Base-by-base conservation (phyloP, 371 early-diverging fungal genomes). In the Blakeslea trispora region DNA sequence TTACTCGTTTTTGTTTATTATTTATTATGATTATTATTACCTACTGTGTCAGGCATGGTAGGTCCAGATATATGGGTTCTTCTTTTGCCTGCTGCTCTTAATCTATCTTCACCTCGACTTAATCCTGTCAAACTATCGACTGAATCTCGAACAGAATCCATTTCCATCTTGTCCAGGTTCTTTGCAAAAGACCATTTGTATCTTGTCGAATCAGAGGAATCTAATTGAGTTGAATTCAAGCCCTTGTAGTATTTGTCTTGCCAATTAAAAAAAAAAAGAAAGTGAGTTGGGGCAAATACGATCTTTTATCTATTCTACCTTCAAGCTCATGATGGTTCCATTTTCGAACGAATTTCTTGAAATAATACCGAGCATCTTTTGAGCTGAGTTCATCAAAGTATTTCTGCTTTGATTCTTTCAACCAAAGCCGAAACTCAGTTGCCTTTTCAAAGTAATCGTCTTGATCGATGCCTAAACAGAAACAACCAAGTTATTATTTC, bases 381-480 rank as follows among this genome's bases (percentile, higher is more conserved):
- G 88, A 77, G 7, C 69, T 65, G 51, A 95, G 59, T 40, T 92
- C 92, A 53, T 84, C 84, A 71, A 93, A 86, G 62, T 84, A 91
- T 57, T 79, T 74, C 49, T 80, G 76, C 66, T 91, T 91, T 34
- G 82, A 61, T 56, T 91, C 86, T 28, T 74, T 79, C 32, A 95
- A 74, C 95, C 95, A 95, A 14, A 90, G 59, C 1, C 89, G 76
- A 62, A 93, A 93, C 50, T 91, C 89, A n/a, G 82, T 75, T 19
- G 90, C 81, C 42, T 89, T 87, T 42, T 75, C 74, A 67, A 76
- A 92, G 61, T 91, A 93, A 68, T 91, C 91, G 23, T 91, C 91
- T 31, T 80, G 81, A 9, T 79, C 57, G 41, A 88, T 85, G 37
- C 73, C 77, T 77, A 63, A 8, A 23, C 32, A 32, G 32, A 32